Conservation (phyloP, 306 rosid species). For the Vigna nakashimae region DNA sequence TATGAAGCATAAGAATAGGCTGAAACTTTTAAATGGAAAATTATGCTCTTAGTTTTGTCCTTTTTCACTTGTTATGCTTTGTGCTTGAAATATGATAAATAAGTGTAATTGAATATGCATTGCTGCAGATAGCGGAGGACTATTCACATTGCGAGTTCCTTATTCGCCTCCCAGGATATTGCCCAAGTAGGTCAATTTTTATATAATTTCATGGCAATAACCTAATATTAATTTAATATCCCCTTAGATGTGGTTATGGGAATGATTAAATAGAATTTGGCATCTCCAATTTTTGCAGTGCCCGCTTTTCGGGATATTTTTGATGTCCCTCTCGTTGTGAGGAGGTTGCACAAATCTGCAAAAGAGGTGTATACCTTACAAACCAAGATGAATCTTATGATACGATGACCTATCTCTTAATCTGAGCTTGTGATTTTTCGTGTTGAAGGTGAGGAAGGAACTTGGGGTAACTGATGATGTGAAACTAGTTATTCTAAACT, state of each 20-base stretch:
- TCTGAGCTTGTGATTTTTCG: constrained; percentile 33
- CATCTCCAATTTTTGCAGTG: constrained; percentile 59
- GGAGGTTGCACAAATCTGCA: constrained; percentile 87
- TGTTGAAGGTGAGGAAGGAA: constrained; percentile 82
- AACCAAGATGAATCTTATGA: constrained; percentile 37
- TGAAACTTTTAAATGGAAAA: constrained; percentile 16
- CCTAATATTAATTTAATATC: constrained; percentile 24
- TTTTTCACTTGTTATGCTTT: constrained; percentile 23
- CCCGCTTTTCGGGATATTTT: constrained; percentile 94
- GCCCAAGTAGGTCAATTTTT: constrained; percentile 75
- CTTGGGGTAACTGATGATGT: constrained; percentile 71
- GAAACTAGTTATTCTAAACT: constrained; percentile 89
- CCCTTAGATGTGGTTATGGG: constrained; percentile 4
- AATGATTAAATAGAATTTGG: constrained; percentile 32
- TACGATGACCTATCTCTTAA: constrained; percentile 34
- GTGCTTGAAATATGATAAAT: constrained; percentile 39
- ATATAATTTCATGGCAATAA: constrained; percentile 2
- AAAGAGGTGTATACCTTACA: constrained; percentile 78
- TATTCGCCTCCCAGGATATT: constrained; percentile 97
- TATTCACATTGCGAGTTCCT: constrained; percentile 96
- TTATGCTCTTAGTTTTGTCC: constrained; percentile 16
- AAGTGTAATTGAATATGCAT: constrained; percentile 22
- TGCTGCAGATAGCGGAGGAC: constrained; percentile 89
- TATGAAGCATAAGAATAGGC: constrained; percentile 26
- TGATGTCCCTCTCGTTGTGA: constrained; percentile 94